Evolutionary conservation across 1,284 basidiomycete species (phyloP), one percentile per base, ranked within the genome.

Genomic region (Cryptococcus sp.): DNA sequence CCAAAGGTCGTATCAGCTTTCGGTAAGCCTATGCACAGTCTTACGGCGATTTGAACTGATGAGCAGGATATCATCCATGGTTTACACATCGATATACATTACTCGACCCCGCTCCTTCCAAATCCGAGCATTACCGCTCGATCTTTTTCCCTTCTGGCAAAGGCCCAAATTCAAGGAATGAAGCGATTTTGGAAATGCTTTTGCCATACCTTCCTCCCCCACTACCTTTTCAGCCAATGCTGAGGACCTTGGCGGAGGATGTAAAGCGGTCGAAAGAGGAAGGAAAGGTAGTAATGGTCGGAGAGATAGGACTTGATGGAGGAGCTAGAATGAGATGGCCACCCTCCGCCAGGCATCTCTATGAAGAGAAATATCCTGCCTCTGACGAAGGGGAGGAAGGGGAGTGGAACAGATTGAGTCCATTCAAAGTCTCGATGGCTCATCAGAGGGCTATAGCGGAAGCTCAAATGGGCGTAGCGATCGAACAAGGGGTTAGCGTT

Each of bases 41-140:
- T 22, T 23, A 9, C 41, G 7, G 10, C 4, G 4, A 13, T 4
- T 22, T 4, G 21, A 43, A 23, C 4, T 43, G 41, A 43, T 16
- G 19, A 43, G n/a, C 46, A 75, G 76, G 78, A 44, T 69, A 78
- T 46, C 78, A 78, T 54, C 77, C 77, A 7, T 78, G 77, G 77
- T 78, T 74, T 60, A 66, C 63, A n/a, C 78, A 77, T 55, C 66
- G 70, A 1, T 71, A 76, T 51, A 69, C 72, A 18, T 64, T 74
- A 0, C 50, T 58, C 0, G 16, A 16, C 2, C 18, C 52, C 0
- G 47, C 58, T 0, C 63, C 65, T 0, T 45, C 58, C 2, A 77
- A 77, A 55, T 55, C 52, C 21, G 62, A 60, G 2, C 77, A 78
- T 65, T 78, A 78, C 63, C 28, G 49, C 14, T 53, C 59, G 0